A percentile compares a stretch with the other conserved stretches of the same genome.
Evolutionary conservation across 2,329 filamentous ascomycete genomes (phyloP).

Genomic region (Ceratocystis diversiconidia): DNA sequence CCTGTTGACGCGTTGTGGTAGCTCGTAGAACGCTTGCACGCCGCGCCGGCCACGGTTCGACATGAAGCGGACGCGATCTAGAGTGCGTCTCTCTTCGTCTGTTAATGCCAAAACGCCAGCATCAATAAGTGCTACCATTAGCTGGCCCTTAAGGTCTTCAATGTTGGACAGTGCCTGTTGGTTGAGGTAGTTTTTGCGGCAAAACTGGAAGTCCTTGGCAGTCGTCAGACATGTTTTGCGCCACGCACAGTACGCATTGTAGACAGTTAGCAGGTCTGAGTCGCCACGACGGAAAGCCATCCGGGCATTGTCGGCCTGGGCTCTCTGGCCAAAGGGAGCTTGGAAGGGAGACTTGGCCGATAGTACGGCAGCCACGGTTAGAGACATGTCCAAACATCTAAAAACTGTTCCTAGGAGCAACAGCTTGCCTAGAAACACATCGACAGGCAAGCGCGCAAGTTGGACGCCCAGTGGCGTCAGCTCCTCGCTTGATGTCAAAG

Average conservation of each 20-base stretch:
- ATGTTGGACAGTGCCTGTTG: constrained; percentile 82
- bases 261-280: constrained; percentile 82
- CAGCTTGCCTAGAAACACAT: constrained; percentile 89
- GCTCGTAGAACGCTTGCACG: constrained; percentile 63
- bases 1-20: constrained; percentile 59
- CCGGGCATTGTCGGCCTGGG: constrained; percentile 67
- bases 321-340: constrained; percentile 67
- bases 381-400: constrained; percentile 76
- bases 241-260: constrained; percentile 88
- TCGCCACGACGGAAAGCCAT: constrained; percentile 70
- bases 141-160: constrained; percentile 87
- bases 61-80: constrained; percentile 55
- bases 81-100: constrained; percentile 51
- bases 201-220: constrained; percentile 72
- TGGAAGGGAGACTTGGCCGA: constrained; percentile 92
- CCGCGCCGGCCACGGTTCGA: constrained; percentile 33
- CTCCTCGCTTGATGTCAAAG: constrained; percentile 66
- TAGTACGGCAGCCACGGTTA: constrained; percentile 83
- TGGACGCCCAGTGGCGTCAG: constrained; percentile 77
- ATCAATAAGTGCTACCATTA: constrained; percentile 72
- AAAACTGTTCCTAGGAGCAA: constrained; percentile 78
- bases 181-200: constrained; percentile 84
- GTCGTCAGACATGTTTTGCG: constrained; percentile 62
- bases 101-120: constrained; percentile 69
- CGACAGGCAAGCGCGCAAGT: constrained; percentile 74